Evolutionary conservation across 441 rosid genomes (phyloP).

Genomic region (Jatropha podagrica): DNA sequence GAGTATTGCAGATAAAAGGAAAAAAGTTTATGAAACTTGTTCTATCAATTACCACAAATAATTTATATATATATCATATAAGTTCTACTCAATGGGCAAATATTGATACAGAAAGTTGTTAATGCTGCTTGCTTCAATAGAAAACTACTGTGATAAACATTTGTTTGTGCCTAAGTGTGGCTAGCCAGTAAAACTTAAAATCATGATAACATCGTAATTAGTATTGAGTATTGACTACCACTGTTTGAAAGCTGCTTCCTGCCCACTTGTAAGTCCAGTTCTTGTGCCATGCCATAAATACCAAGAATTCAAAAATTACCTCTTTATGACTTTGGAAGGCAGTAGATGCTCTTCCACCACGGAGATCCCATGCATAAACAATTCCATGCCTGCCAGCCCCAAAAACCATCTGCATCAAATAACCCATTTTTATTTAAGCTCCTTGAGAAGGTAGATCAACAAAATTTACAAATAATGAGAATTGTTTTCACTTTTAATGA

Average conservation of each 20-base stretch:
- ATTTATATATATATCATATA: neutral
- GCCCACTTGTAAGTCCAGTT: neutral
- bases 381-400: slow-evolving; percentile 79
- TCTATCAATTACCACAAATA: slow-evolving; percentile 3
- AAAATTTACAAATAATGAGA: neutral
- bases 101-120: neutral
- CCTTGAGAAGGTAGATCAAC: neutral
- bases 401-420: slow-evolving; percentile 53
- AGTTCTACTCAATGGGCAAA: neutral
- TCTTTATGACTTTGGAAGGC: slow-evolving; percentile 69
- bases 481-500: neutral
- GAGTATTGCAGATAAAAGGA: slow-evolving; percentile 12
- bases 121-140: neutral
- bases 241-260: neutral
- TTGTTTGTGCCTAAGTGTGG: neutral
- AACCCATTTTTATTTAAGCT: neutral
- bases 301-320: slow-evolving; percentile 36
- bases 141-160: neutral
- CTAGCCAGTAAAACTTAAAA: neutral
- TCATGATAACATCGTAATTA: neutral
- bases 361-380: slow-evolving; percentile 86
- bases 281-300: neutral
- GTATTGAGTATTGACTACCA: neutral
- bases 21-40: neutral
- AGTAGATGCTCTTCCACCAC: slow-evolving; percentile 74